These are phyloP conservation scores for Ilex paraguariensis DNA, from an alignment of 305 asterid species.

Conservation along the genomic window DNA sequence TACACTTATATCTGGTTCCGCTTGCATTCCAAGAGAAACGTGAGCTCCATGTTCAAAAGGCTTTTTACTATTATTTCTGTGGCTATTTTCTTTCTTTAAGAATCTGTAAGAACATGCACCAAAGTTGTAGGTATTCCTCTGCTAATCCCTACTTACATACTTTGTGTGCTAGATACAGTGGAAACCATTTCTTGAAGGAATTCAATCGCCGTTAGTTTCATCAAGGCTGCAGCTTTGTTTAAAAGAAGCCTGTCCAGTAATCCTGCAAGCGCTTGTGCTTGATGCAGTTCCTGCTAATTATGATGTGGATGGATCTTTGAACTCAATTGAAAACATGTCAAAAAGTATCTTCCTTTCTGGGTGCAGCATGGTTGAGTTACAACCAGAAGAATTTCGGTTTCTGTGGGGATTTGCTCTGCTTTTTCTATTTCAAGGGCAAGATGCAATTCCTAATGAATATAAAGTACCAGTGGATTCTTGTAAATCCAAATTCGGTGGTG, in stretches of 20 bases:
- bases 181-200: slow-evolving; percentile 98
- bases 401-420: slow-evolving; percentile 86
- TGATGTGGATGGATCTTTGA: slow-evolving; percentile 37
- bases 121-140: neutral
- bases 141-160: slow-evolving; percentile 13
- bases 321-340: slow-evolving; percentile 33
- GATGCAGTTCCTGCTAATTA: slow-evolving; percentile 81
- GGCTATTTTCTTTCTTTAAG: neutral
- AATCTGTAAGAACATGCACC: neutral
- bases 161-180: slow-evolving; percentile 52
- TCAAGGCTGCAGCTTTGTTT: slow-evolving; percentile 76
- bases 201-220: slow-evolving; percentile 76
- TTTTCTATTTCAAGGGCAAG: slow-evolving; percentile 82
- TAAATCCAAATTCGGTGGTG: slow-evolving; percentile 52
- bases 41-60: slow-evolving; percentile 34
- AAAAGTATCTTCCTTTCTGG: slow-evolving; percentile 59
- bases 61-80: neutral
- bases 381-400: slow-evolving; percentile 63
- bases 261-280: slow-evolving; percentile 85
- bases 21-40: slow-evolving; percentile 54
- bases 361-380: slow-evolving; percentile 82
- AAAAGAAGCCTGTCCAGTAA: slow-evolving; percentile 97
- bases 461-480: slow-evolving; percentile 39
- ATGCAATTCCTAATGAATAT: slow-evolving; percentile 28
- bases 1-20: slow-evolving; percentile 61